A percentile compares a stretch with the other conserved stretches of the same genome.
These are phyloP conservation scores for Ascosphaera apis DNA, from an alignment of 2,329 filamentous ascomycete species.

Conservation along the genomic window DNA sequence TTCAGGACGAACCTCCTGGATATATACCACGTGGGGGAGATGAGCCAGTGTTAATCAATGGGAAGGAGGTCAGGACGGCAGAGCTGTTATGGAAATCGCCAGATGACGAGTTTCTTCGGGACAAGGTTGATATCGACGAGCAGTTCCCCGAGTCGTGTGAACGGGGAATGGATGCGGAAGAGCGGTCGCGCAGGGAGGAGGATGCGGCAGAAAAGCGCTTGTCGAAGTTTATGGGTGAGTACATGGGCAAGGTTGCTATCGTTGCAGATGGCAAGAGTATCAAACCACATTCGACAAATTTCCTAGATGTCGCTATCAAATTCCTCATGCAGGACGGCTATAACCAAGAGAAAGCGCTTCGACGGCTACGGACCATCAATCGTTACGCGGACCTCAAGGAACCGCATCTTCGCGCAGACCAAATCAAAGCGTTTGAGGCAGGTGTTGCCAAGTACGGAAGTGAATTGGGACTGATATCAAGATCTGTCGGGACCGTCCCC, in stretches of 20 bases:
- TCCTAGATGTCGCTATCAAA: conserved; percentile 61
- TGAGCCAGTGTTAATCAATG: conserved; percentile 31
- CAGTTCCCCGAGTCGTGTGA: no score
- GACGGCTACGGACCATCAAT: conserved; percentile 43
- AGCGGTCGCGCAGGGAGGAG: conserved; percentile 21
- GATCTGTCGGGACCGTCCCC: conserved; percentile 56
- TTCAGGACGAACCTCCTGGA: conserved; percentile 73
- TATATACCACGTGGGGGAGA: conserved; percentile 75
- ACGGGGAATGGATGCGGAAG: no score
- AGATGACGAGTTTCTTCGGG: conserved; percentile 21
- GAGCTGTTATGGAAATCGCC: conserved; percentile 61
- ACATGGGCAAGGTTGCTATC: conserved; percentile 45
- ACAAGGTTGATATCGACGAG: no score
- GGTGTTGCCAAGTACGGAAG: conserved; percentile 77
- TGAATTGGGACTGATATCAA: conserved; percentile 60
- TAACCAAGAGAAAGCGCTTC: conserved; percentile 45
- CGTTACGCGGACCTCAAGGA: conserved; percentile 56
- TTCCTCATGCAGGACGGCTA: conserved; percentile 51
- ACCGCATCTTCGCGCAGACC: conserved; percentile 52
- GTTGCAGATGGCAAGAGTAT: conserved; percentile 47
- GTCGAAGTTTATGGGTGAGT: conserved; percentile 42
- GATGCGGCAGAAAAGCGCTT: conserved; percentile 16
- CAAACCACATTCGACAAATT: conserved; percentile 56
- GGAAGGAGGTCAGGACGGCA: conserved; percentile 53
- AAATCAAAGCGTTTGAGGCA: conserved; percentile 80